These are phyloP conservation scores for Podospora pseudoanserina DNA, from an alignment of 495 filamentous ascomycete genomes.

Conservation along the genomic window DNA sequence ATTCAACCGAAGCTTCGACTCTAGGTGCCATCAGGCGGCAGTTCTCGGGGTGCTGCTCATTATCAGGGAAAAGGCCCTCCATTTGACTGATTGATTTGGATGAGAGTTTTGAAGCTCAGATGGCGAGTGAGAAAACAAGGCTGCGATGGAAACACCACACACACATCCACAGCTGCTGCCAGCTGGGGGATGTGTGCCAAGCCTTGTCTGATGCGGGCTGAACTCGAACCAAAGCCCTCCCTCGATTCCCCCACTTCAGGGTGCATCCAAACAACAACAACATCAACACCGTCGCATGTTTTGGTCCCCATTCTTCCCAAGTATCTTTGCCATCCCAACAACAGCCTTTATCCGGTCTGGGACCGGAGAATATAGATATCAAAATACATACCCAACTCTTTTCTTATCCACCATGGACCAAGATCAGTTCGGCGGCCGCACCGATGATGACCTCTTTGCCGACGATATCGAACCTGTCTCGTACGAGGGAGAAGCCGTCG, in stretches of 20 bases:
- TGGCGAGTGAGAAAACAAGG: too few species aligned
- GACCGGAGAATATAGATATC: too few species aligned
- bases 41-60: too few species aligned
- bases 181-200: background rate
- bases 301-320: background rate
- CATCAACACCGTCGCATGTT: background rate
- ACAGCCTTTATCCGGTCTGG: background rate
- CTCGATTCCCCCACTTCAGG: background rate
- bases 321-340: background rate
- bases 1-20: too few species aligned
- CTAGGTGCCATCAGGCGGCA: too few species aligned
- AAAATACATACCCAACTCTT: too few species aligned
- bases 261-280: background rate
- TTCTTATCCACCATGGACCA: slow-evolving; percentile 19
- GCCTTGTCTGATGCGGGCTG: background rate
- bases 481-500: slow-evolving; percentile 16
- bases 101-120: too few species aligned
- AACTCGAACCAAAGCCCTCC: background rate
- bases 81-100: too few species aligned
- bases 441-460: slow-evolving; percentile 50
- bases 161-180: background rate
- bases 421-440: slow-evolving; percentile 49
- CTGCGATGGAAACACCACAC: too few species aligned
- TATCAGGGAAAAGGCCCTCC: too few species aligned
- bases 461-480: slow-evolving; percentile 48